Conservation (phyloP, 2,329 filamentous ascomycete genomes). For the Monilinia laxa region DNA sequence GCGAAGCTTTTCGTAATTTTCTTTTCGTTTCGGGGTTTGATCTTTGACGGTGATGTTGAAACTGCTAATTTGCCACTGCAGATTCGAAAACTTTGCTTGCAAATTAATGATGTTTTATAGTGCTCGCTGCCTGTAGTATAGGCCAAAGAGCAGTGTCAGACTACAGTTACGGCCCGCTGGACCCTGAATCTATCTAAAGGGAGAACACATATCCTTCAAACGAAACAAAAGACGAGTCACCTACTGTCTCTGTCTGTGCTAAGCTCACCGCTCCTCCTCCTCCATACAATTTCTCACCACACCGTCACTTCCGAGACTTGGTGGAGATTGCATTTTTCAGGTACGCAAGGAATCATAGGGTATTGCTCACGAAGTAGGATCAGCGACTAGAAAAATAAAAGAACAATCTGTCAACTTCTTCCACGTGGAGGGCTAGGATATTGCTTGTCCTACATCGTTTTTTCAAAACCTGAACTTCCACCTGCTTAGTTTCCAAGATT, state of each 20-base stretch:
- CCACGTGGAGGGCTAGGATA: not conserved
- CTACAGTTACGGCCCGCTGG: not conserved
- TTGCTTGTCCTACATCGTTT: not conserved
- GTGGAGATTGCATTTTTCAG: constrained; percentile 10
- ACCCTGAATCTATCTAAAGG: not conserved
- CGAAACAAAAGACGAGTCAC: constrained; percentile 4
- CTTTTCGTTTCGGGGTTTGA: not conserved
- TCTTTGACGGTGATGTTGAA: constrained; percentile 5
- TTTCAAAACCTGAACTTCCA: not conserved
- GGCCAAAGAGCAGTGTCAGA: not conserved
- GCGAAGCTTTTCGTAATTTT: not conserved
- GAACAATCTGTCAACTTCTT: constrained; percentile 1
- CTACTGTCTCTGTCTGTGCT: not conserved
- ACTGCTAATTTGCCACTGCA: constrained; percentile 9
- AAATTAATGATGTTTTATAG: not conserved
- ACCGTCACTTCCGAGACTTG: constrained; percentile 1
- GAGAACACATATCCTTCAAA: constrained; percentile 4
- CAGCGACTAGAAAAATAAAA: constrained; percentile 8
- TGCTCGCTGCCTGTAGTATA: not conserved
- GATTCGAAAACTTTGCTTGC: not conserved
- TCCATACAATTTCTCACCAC: not conserved
- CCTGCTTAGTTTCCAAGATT: constrained; percentile 1
- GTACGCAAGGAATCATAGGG: not conserved
- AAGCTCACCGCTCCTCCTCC: constrained; percentile 9
- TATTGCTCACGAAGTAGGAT: not conserved